Percentiles rank a stretch among this genome's conserved stretches.
phyloP scores from a whole-genome alignment of 148 eudicot species.

The Diospyros lotus region DNA sequence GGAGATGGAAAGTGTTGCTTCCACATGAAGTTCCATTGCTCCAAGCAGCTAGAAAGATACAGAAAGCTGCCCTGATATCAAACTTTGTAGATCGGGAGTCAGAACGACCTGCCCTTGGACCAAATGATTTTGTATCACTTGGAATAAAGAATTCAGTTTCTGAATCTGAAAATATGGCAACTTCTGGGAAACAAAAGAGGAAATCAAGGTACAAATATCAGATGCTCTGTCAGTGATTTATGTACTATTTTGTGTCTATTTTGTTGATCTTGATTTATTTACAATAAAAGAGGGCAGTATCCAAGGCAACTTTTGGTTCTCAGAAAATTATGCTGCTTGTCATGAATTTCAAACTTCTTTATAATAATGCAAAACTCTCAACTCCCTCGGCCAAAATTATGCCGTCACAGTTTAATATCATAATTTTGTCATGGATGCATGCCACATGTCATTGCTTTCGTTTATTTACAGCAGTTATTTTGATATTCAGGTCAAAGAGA shows the following conservation, averaged over 20 bases:
- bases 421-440: background rate
- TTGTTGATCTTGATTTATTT: slow-evolving; percentile 7
- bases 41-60: slow-evolving; percentile 47
- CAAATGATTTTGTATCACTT: slow-evolving; percentile 53
- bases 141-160: slow-evolving; percentile 21
- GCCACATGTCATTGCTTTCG: slow-evolving; percentile 5
- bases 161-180: slow-evolving; percentile 26
- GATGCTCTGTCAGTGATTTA: background rate
- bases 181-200: slow-evolving; percentile 21
- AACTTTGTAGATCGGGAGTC: slow-evolving; percentile 90
- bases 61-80: slow-evolving; percentile 52
- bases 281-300: slow-evolving; percentile 4
- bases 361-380: background rate
- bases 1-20: slow-evolving; percentile 72
- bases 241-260: background rate
- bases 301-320: background rate
- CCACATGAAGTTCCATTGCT: slow-evolving; percentile 60
- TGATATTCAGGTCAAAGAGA: slow-evolving; percentile 33
- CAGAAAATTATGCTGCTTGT: background rate
- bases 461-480: slow-evolving; percentile 15
- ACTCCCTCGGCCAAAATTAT: background rate
- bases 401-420: background rate
- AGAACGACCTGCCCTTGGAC: slow-evolving; percentile 70
- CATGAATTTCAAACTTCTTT: background rate
- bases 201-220: slow-evolving; percentile 25